These are phyloP conservation scores for Aspergillus sp. DNA, from an alignment of 2,329 filamentous ascomycete species.

Conservation along the genomic window DNA sequence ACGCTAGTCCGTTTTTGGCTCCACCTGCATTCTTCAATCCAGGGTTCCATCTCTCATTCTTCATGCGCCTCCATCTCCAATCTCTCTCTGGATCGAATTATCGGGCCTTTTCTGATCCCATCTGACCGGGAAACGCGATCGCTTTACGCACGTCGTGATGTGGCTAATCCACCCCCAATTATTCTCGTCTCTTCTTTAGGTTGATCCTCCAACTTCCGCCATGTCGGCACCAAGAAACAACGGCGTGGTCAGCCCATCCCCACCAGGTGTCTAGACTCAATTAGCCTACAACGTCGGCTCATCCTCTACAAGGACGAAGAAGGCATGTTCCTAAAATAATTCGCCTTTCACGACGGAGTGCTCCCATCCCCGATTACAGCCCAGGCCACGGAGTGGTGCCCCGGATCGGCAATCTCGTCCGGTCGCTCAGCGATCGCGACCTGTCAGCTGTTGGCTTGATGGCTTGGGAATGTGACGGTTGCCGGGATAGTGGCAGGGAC, in stretches of 20 bases:
- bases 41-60: background rate
- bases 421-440: slow-evolving; percentile 1
- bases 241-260: slow-evolving; percentile 3
- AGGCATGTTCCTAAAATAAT: background rate
- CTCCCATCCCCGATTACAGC: background rate
- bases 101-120: no score
- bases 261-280: slow-evolving; percentile 5
- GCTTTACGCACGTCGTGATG: background rate
- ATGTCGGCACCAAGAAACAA: slow-evolving; percentile 1
- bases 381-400: slow-evolving; percentile 9
- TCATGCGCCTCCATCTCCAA: background rate
- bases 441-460: background rate
- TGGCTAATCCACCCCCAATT: background rate
- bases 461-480: slow-evolving; percentile 7
- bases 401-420: slow-evolving; percentile 15
- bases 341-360: background rate
- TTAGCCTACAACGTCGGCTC: background rate
- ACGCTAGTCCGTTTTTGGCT: background rate
- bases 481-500: background rate
- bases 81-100: background rate
- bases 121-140: background rate
- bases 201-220: background rate
- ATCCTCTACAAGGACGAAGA: background rate
- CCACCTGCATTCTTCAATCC: background rate
- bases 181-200: background rate